phyloP scores from a whole-genome alignment of 1,284 basidiomycete species.

The Apiotrichum domesticum region DNA sequence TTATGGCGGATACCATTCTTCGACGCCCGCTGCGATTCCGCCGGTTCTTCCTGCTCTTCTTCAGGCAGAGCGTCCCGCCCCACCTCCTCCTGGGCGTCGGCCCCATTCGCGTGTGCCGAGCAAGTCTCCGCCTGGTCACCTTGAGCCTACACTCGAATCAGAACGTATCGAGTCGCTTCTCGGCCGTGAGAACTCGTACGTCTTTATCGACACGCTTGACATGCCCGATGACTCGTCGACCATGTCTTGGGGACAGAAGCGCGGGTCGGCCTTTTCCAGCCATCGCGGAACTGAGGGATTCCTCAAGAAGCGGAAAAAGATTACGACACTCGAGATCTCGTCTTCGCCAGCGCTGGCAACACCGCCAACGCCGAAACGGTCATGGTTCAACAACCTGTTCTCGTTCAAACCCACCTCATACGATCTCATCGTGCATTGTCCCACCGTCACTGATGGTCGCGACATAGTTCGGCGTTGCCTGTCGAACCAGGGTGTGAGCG shows the following conservation, averaged over 20 bases:
- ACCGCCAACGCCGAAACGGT: conserved; percentile 52
- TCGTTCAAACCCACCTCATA: conserved; percentile 69
- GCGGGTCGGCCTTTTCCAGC: conserved; percentile 19
- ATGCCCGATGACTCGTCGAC: conserved; percentile 22
- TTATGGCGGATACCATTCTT: background rate
- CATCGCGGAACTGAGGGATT: conserved; percentile 37
- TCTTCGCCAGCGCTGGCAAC: background rate
- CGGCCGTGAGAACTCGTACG: conserved; percentile 41
- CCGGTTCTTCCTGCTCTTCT: background rate
- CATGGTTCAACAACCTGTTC: conserved; percentile 86
- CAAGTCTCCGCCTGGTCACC: conserved; percentile 13
- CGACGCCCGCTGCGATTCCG: background rate
- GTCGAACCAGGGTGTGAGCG: conserved; percentile 28
- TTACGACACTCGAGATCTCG: background rate
- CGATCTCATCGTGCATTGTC: conserved; percentile 36
- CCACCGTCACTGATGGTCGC: conserved; percentile 37
- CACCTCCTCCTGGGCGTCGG: background rate
- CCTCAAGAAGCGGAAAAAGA: conserved; percentile 42
- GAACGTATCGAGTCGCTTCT: conserved; percentile 24
- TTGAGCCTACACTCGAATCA: conserved; percentile 16
- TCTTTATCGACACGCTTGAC: conserved; percentile 36
- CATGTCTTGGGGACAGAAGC: conserved; percentile 30
- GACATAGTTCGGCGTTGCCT: conserved; percentile 30
- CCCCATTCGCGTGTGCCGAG: background rate
- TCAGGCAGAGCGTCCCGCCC: conserved; percentile 10